Conservation (phyloP, 805 yeast species). For the Grigorovia yakushimaensis region DNA sequence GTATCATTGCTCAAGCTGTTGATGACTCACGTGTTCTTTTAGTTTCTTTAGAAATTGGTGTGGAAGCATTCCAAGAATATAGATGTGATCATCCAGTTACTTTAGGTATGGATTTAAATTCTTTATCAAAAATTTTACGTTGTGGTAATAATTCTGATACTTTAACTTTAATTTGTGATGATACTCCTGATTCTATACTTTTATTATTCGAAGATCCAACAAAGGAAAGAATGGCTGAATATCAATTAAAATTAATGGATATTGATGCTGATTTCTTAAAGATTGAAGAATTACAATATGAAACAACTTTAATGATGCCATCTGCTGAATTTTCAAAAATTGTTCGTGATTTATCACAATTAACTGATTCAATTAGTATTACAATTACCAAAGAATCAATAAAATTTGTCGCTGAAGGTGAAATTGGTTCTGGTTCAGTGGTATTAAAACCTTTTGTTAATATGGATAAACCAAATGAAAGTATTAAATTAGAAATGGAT, state of each 20-base stretch:
- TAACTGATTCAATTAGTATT: conserved; percentile 81
- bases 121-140: conserved; percentile 79
- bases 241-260: conserved; percentile 85
- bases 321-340: conserved; percentile 80
- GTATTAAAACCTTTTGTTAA: conserved; percentile 77
- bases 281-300: conserved; percentile 90
- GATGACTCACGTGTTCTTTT: conserved; percentile 93
- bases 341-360: conserved; percentile 75
- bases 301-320: conserved; percentile 79
- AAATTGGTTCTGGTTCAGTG: conserved; percentile 79
- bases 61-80: conserved; percentile 80
- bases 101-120: conserved; percentile 80
- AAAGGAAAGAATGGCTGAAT: conserved; percentile 88
- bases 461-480: conserved; percentile 68
- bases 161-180: conserved; percentile 83
- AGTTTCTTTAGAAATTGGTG: conserved; percentile 79
- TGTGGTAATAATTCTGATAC: conserved; percentile 88
- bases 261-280: conserved; percentile 90
- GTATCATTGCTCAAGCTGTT: conserved; percentile 93
- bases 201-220: conserved; percentile 84
- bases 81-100: conserved; percentile 93
- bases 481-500: conserved; percentile 65
- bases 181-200: conserved; percentile 67
- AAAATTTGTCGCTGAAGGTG: conserved; percentile 84
- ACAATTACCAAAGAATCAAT: conserved; percentile 87